A percentile compares a stretch with the other conserved stretches of the same genome.
Conservation (phyloP, 257 asterid species). For the Primulina huaijiensis region DNA sequence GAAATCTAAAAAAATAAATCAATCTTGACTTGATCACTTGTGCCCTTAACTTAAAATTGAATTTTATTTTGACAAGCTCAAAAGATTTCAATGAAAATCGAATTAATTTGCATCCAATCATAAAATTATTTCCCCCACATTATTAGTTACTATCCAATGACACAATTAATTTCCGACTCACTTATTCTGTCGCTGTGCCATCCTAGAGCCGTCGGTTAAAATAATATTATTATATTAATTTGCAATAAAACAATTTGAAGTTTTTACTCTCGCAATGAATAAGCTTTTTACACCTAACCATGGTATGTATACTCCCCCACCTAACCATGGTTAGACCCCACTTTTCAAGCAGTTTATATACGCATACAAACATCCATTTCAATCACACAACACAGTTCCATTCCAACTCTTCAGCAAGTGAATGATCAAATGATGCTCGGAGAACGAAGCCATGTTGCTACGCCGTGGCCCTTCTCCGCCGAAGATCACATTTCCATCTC, state of each 20-base stretch:
- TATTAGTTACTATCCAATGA: too few species aligned
- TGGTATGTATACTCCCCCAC: constrained; percentile 34
- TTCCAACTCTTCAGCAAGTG: neutral
- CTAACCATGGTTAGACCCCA: constrained; percentile 48
- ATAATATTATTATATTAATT: neutral
- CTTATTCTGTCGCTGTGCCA: constrained; percentile 31
- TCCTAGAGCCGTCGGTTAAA: constrained; percentile 38
- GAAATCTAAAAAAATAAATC: too few species aligned
- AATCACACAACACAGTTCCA: neutral
- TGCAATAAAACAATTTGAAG: constrained; percentile 17
- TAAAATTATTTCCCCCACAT: too few species aligned
- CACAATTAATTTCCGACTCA: neutral
- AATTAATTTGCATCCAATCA: too few species aligned
- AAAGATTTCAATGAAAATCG: too few species aligned
- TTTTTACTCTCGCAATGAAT: constrained; percentile 10
- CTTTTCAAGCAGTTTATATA: constrained; percentile 55
- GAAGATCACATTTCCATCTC: constrained; percentile 31
- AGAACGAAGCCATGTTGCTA: constrained; percentile 34
- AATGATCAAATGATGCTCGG: constrained; percentile 46
- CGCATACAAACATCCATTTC: constrained; percentile 12
- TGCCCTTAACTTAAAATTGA: too few species aligned
- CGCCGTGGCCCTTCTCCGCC: constrained; percentile 52
- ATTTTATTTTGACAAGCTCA: too few species aligned
- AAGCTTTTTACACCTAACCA: constrained; percentile 30
- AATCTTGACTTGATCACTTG: too few species aligned